Base-by-base conservation (phyloP, 2,329 filamentous ascomycete genomes). In the Moelleriella libera region DNA sequence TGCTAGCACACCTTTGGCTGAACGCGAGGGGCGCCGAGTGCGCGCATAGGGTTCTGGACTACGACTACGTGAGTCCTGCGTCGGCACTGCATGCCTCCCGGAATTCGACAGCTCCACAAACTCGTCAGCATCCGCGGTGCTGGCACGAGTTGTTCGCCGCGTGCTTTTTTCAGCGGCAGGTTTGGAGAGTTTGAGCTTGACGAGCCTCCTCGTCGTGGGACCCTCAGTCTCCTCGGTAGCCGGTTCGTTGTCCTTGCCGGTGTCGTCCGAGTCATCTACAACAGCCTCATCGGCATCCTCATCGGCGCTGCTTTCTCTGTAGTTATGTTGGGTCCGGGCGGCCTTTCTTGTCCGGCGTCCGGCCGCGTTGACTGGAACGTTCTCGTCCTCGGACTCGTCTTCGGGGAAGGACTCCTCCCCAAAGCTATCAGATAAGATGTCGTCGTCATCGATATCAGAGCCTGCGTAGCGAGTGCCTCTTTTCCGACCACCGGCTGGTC, bases 391-490 rank as follows among this genome's bases (percentile, higher is more conserved):
- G 3, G 53, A 55, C 14, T 67, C 66, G 11, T 62, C 61, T 32
- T 69, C 71, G 8, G 58, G 64, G 47, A 74, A 78, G 3, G 71
- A 75, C 2, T 65, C 66, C 44, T 74, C 72, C 40, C 73, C 72
- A 44, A 68, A 62, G 49, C 72, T 72, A 50, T 80, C 75, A 5
- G 70, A 74, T 30, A 75, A 55, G 32, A 74, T 69, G 5, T 78
- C 74, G 47, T 78, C 76, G 30, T 78, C 76, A 5, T 78, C 75
- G 45, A 82, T 78, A 52, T 82, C 79, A 2, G 78, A 82, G 8
- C 76, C 79, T 46, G 65, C 58, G 53, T 83, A 82, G 51, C 61
- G 68, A 46, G 59, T 60, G 40, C 58, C 57, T 45, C 65, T 67
- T 55, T 62, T 68, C 29, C 63, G 60, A 39, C 37, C 31, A 30